Percentiles rank a stretch among this genome's conserved stretches.
Conservation (phyloP, 768 basidiomycete genomes). For the Infundibulicybe gibba region DNA sequence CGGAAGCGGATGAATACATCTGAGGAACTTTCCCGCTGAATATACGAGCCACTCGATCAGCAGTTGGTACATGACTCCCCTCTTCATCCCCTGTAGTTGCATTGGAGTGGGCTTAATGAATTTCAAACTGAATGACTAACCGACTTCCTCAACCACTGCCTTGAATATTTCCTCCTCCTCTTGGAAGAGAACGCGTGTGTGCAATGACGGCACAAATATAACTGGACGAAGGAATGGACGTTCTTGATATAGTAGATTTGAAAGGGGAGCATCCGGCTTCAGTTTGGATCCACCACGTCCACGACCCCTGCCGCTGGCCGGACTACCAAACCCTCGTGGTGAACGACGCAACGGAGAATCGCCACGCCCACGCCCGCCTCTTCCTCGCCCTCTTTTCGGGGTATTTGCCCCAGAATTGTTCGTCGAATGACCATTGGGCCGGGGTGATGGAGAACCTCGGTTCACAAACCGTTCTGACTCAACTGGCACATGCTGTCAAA, state of each 20-base stretch:
- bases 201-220: constrained; percentile 59
- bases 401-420: constrained; percentile 11
- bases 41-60: constrained; percentile 59
- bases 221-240: constrained; percentile 67
- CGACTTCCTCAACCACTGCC: constrained; percentile 45
- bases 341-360: background rate
- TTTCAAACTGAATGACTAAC: constrained; percentile 28
- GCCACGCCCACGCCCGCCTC: constrained; percentile 13
- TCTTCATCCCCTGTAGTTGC: constrained; percentile 39
- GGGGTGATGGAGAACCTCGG: constrained; percentile 12
- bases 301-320: constrained; percentile 14
- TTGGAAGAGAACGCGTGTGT: constrained; percentile 48
- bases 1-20: constrained; percentile 20
- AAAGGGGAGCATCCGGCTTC: constrained; percentile 45
- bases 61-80: constrained; percentile 62
- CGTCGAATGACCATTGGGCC: constrained; percentile 8
- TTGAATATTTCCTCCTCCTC: constrained; percentile 61
- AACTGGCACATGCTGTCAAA: constrained; percentile 4
- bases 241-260: constrained; percentile 49
- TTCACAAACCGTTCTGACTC: background rate
- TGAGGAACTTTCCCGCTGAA: constrained; percentile 41
- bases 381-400: constrained; percentile 18
- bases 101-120: constrained; percentile 1
- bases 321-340: constrained; percentile 9
- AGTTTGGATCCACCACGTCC: constrained; percentile 27